Base-by-base conservation (phyloP, 768 basidiomycete species). In the Mrakia gelida region DNA sequence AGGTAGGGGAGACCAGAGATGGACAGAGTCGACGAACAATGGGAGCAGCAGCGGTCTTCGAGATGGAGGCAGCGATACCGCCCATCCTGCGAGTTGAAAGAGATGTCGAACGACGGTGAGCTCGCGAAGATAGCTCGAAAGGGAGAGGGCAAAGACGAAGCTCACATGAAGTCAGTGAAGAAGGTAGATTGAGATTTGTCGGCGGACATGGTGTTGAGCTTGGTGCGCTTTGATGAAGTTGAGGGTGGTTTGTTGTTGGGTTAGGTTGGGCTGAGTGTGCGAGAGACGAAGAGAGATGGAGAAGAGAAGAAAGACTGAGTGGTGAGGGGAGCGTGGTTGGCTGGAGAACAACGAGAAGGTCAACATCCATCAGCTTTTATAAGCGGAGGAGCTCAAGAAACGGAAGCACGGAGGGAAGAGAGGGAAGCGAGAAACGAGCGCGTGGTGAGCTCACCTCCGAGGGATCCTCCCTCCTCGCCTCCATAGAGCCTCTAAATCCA, bases 11-110 rank as follows among this genome's bases (percentile, higher is more conserved):
- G 15, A 49, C n/a, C n/a, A n/a, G n/a, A n/a, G n/a, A n/a, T 15
- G 18, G 2, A 52, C 15, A 52, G 49, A 21, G 49, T 15, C 7
- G 49, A 52, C 49, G 49, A 52, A 52, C 97, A 84, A 99, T 99
- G 87, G 97, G 97, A 81, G 97, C 97, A 82, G 97, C 97, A 81
- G 92, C 92, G 81, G 97, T 98, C 90, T 99, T 99, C 76, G 97
- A 92, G 86, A 98, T 93, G 82, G 96, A 65, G 32, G 63, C 63
- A 15, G 63, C 63, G 32, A 65, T 30, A 15, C 63, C 63, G 38
- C 63, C 63, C 63, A 65, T 65, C 63, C 63, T 65, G 59, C 59
- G 30, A 30, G 28, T 9, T 10, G 28, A 8, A 61, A 61, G 59
- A 61, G 18, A 59, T 43, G n/a, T 38, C 38, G 8, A 63, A 21